Evolutionary conservation across 164 flowering plant genomes (phyloP), one percentile per base, ranked within the genome.

Genomic region (Buxus sempervirens): DNA sequence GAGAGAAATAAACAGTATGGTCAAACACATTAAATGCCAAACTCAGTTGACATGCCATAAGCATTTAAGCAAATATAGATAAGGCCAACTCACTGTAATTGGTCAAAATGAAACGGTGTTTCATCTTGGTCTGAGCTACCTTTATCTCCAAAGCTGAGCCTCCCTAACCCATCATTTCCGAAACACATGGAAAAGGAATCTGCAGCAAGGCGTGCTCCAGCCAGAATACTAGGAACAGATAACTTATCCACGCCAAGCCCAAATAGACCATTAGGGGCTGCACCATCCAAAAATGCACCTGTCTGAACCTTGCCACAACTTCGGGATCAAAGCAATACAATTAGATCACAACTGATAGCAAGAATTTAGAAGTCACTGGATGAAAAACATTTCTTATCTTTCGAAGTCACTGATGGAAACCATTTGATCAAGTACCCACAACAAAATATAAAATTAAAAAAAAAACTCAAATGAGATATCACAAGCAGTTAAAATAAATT

Each of bases 161-260:
- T 91, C 62, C 99, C 99, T 53, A 70, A 2, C 0, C 95, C 93
- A 72, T 84, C 84, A 60, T 20, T 19, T 32, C 92, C 89, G 74
- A 96, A 96, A 68, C 99, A 96, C 95, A 96, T 85, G 61, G 99
- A 90, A 73, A 93, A 96, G 3, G 99, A 93, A 85, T 93, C 73
- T 63, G 93, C 75, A 38, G 76, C 66, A 36, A 84, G 66, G 38
- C 88, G 88, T 56, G 76, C 54, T 20, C 68, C 80, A 15, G 99
- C 88, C 78, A 96, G 84, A 54, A 81, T 85, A 84, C 97, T 93
- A 60, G 99, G 99, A 65, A 96, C 88, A 2, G 99, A 88, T 57
- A 79, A 55, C 60, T 76, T 79, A 8, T 67, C 80, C 80, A 91
- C 72, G 18, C 96, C 97, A 66, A 96, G 98, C 28, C 98, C 99